These are phyloP conservation scores for Nemophila menziesii DNA, from an alignment of 257 asterid species.

Conservation along the genomic window DNA sequence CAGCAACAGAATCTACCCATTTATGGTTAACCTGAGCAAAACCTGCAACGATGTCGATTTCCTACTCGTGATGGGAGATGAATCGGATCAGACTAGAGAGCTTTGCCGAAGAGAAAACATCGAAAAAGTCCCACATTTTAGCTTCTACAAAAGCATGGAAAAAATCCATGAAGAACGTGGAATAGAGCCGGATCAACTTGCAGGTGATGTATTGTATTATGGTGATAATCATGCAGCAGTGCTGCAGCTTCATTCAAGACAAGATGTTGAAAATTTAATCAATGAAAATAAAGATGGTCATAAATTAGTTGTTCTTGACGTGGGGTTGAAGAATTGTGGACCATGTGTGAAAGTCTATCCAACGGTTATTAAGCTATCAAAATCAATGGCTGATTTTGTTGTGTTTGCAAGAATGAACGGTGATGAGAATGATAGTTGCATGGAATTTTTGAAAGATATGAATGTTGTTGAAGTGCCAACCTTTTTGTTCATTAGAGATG, in stretches of 20 bases:
- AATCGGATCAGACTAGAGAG: constrained; percentile 47
- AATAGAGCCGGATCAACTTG: constrained; percentile 70
- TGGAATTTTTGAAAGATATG: constrained; percentile 83
- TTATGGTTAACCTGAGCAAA: constrained; percentile 81
- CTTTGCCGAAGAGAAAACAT: constrained; percentile 72
- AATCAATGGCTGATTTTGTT: constrained; percentile 63
- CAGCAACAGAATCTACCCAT: constrained; percentile 66
- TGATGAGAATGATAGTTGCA: constrained; percentile 90
- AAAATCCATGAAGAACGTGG: constrained; percentile 93
- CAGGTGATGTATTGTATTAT: constrained; percentile 87
- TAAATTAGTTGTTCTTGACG: constrained; percentile 66
- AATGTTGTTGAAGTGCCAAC: constrained; percentile 87
- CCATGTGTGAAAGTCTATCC: constrained; percentile 97
- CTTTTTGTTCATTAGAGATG: constrained; percentile 82
- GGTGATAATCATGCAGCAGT: constrained; percentile 90
- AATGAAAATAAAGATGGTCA: constrained; percentile 36
- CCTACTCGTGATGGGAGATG: constrained; percentile 80
- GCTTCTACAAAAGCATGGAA: constrained; percentile 82
- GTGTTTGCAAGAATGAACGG: constrained; percentile 96
- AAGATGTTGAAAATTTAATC: constrained; percentile 68
- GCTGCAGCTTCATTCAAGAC: constrained; percentile 58
- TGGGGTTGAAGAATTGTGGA: constrained; percentile 92
- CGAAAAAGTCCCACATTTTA: constrained; percentile 70
- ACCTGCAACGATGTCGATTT: constrained; percentile 81
- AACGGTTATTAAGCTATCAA: constrained; percentile 73